Conservation (phyloP, 73 alveolate species). For the Loxodes magnus region DNA sequence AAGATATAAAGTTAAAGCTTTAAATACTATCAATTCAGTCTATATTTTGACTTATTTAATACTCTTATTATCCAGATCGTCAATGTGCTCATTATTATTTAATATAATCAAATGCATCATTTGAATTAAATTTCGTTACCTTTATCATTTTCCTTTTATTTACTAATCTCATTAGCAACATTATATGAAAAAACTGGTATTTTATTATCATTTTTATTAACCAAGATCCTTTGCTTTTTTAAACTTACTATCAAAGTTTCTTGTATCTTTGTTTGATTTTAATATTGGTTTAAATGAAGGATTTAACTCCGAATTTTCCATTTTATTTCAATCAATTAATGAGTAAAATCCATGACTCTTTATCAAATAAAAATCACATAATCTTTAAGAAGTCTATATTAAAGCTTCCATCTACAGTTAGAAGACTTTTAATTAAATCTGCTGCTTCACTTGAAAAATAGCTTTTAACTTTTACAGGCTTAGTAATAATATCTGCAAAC, state of each 20-base stretch:
- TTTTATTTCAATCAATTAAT: constrained; percentile 54
- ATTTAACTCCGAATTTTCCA: constrained; percentile 24
- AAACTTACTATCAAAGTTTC: constrained; percentile 35
- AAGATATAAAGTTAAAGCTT: no score
- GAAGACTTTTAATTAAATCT: constrained; percentile 21
- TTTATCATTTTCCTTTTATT: no score
- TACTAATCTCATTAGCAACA: no score
- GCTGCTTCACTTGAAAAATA: constrained; percentile 26
- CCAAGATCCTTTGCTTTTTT: no score
- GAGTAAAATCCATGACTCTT: constrained; percentile 68
- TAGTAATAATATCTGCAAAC: constrained; percentile 16
- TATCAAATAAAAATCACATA: constrained; percentile 30
- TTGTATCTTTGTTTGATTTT: constrained; percentile 21
- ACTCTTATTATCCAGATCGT: no score
- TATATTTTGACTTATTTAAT: no score
- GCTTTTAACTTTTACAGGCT: constrained; percentile 21
- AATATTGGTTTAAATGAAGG: constrained; percentile 67
- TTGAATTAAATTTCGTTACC: no score
- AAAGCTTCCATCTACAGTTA: constrained; percentile 12
- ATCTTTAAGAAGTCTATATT: constrained; percentile 35
- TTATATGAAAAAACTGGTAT: no score
- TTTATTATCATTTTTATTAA: no score
- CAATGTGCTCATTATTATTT: no score
- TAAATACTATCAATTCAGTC: no score
- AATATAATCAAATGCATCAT: no score